These are phyloP conservation scores for Fusarium nelsonii DNA, from an alignment of 2,329 filamentous ascomycete genomes.

Conservation along the genomic window DNA sequence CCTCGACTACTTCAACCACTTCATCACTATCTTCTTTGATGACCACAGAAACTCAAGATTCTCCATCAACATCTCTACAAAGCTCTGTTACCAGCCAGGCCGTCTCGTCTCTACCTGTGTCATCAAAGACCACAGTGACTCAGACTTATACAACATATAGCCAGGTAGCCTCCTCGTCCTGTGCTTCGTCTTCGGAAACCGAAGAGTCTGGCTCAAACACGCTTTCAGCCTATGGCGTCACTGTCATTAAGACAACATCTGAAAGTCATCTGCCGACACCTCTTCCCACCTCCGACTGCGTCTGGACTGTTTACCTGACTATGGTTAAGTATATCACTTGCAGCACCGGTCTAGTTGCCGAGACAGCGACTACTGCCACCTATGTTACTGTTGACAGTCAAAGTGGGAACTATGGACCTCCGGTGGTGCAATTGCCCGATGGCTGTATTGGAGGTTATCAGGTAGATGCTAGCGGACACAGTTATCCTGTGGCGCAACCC, in stretches of 20 bases:
- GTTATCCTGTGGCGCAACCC: not conserved
- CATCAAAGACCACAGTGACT: accelerated
- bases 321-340: not conserved
- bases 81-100: not conserved
- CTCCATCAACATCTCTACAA: not conserved
- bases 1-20: not conserved
- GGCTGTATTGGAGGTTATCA: not conserved
- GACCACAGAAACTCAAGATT: too few species aligned
- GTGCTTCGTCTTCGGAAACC: too few species aligned
- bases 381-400: not conserved
- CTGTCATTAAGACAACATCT: not conserved
- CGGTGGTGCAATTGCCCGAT: not conserved
- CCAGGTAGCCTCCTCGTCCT: too few species aligned
- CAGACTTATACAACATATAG: not conserved
- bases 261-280: not conserved
- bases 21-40: not conserved
- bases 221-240: not conserved
- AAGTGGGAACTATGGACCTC: not conserved
- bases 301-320: not conserved
- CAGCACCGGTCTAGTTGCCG: not conserved
- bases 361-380: not conserved
- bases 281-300: not conserved
- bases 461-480: not conserved
- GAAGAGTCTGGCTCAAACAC: not conserved
- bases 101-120: not conserved